These are phyloP conservation scores for Suillus hirtellus DNA, from an alignment of 768 basidiomycete species.

Conservation along the genomic window DNA sequence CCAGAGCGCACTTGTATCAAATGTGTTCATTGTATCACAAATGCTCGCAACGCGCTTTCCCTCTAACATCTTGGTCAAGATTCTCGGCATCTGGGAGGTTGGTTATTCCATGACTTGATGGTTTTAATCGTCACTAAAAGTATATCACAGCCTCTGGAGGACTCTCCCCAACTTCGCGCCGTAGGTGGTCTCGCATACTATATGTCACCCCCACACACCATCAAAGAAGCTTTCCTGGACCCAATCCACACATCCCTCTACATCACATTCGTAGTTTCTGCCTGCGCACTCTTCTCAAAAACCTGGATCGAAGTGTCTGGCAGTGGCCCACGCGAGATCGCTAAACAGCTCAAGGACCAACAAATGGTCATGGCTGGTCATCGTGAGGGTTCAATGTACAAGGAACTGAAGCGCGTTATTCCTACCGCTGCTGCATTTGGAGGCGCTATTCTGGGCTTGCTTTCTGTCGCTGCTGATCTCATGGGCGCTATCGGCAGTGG, in stretches of 20 bases:
- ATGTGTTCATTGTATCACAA: conserved; percentile 95
- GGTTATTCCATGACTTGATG: conserved; percentile 20
- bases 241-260: conserved; percentile 93
- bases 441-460: conserved; percentile 91
- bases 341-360: conserved; percentile 98
- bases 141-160: conserved; percentile 78
- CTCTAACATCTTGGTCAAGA: conserved; percentile 80
- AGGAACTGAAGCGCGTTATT: conserved; percentile 96
- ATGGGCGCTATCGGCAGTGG: conserved; percentile 96
- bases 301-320: conserved; percentile 99
- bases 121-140: conserved; percentile 4
- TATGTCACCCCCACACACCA: conserved; percentile 96
- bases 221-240: conserved; percentile 84
- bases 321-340: conserved; percentile 91
- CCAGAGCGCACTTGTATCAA: conserved; percentile 87
- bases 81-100: conserved; percentile 99
- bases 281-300: conserved; percentile 97
- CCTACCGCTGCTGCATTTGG: conserved; percentile 98
- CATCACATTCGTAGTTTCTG: conserved; percentile 88
- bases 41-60: conserved; percentile 95
- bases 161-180: conserved; percentile 89
- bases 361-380: conserved; percentile 94
- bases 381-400: conserved; percentile 98
- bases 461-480: conserved; percentile 90
- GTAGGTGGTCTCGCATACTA: conserved; percentile 94